Evolutionary conservation across 2,329 filamentous ascomycete species (phyloP).

Genomic region (Niveomyces coronatus): DNA sequence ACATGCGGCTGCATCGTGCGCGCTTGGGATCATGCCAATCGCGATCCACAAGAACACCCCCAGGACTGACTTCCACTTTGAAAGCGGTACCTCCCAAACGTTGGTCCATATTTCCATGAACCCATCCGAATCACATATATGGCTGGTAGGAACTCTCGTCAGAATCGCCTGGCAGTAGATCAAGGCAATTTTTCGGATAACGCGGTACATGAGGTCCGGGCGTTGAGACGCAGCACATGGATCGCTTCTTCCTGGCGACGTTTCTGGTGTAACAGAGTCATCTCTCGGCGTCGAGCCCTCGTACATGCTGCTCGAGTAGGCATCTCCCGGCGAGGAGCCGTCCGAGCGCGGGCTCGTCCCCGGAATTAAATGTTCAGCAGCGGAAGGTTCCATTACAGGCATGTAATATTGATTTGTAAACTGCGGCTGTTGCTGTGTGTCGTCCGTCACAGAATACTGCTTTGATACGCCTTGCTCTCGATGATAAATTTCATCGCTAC

Average conservation of each 20-base stretch:
- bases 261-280: constrained; percentile 2
- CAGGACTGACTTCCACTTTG: constrained; percentile 34
- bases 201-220: constrained; percentile 36
- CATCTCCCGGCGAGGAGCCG: constrained; percentile 3
- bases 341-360: constrained; percentile 12
- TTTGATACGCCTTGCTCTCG: constrained; percentile 8
- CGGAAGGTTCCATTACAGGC: neutral
- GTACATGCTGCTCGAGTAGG: constrained; percentile 7
- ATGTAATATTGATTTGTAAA: neutral
- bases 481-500: neutral
- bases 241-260: constrained; percentile 8
- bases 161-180: constrained; percentile 38
- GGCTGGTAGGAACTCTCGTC: constrained; percentile 30
- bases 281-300: constrained; percentile 8
- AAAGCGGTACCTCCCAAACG: constrained; percentile 35
- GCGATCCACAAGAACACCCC: constrained; percentile 41
- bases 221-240: constrained; percentile 12
- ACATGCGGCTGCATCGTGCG: constrained; percentile 28
- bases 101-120: constrained; percentile 35
- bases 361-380: constrained; percentile 1
- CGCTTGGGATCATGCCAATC: constrained; percentile 30
- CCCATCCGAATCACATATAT: constrained; percentile 27
- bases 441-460: constrained; percentile 8
- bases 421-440: constrained; percentile 2
- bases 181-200: constrained; percentile 34